Base-by-base conservation (phyloP, 2,329 filamentous ascomycete species). In the Alternaria panax region DNA sequence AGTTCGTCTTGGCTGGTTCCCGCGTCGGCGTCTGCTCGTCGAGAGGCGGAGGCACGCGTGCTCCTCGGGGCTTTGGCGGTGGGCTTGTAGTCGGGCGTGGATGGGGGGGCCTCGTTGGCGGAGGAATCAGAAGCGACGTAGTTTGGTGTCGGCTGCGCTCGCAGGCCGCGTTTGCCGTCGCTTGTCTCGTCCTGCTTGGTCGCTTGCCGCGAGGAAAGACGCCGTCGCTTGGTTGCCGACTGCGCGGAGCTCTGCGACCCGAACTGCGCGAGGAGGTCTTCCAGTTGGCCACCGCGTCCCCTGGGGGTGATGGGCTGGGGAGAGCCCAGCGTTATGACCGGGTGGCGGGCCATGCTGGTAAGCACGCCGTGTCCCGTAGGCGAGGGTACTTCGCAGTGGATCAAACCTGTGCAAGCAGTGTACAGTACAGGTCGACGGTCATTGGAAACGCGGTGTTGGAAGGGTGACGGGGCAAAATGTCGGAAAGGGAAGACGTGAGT, bases 181-280 rank as follows among this genome's bases (percentile, higher is more conserved):
- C 30, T 48, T 24, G 48, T 20, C 27, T 27, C 40, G 24, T 25
- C 41, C 38, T 9, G 36, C 8, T 57, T 60, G 18, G 43, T 12
- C 20, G 47, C 34, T 9, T 51, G 30, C 18, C 60, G 57, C 4
- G 62, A 52, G 18, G 70, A 69, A 7, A 54, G 32, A 22, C 68
- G 65, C n/a, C 70, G 63, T 28, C 63, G 63, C 51, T 74, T 73
- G 7, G 75, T 76, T 1, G 71, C 73, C 0, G 76, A 77, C 7
- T 70, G 71, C 4, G 71, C 68, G 16, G 71, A 73, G 20, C 52
- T 71, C 22, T 66, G 67, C 0, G 73, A 71, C 3, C 69, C 72
- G 46, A 78, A 78, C 30, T 70, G 67, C 4, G 62, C 64, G n/a
- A 77, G 65, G 14, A 78, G 63, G 48, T 68, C 60, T 12, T 71